Evolutionary conservation across 2,329 filamentous ascomycete species (phyloP), one percentile per base, ranked within the genome.

Genomic region (Blastomyces parvus): DNA sequence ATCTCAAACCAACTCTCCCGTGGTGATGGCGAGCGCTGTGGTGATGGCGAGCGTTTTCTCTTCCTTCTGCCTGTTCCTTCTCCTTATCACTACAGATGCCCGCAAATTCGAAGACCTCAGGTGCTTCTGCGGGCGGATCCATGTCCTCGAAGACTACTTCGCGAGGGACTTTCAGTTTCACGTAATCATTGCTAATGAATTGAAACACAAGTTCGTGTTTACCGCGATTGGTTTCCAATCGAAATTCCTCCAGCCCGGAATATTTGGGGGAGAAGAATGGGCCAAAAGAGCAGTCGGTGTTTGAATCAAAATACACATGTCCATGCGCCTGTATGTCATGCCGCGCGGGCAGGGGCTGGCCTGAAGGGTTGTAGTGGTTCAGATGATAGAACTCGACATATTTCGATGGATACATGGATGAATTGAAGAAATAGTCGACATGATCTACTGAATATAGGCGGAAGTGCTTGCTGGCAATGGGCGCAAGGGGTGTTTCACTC

Each of bases 381-480:
- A 60, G 13, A 53, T 40, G 25, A 60, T 60, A 63, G 46, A 63
- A 63, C 56, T 63, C 56, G 44, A 63, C 57, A 53, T 53, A 63
- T 17, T 48, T 60, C 40, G 42, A 63, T 42, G 13, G 38, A 59
- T 60, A 59, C n/a, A 27, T 4, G 53, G 27, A 17, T 59, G 55
- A 59, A 52, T 11, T 44, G 55, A 36, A 63, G 56, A 36, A 63
- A 59, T 63, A 59, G 40, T 63, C 42, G 42, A 46, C 42, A n/a
- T 62, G 42, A 19, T 44, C 42, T 44, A 44, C 4, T 44, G 42
- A 44, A 44, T 44, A 44, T 44, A 44, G 17, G 42, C 42, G 3
- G 42, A 44, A 44, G 42, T 44, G 11, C 14, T 19, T 19, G 42
- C 14, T 6, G 17, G 17, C 2, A 44, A 19, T 40, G 1, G 17